Conservation (phyloP, 352 stramenopile species). For the Pythium periplocum region DNA sequence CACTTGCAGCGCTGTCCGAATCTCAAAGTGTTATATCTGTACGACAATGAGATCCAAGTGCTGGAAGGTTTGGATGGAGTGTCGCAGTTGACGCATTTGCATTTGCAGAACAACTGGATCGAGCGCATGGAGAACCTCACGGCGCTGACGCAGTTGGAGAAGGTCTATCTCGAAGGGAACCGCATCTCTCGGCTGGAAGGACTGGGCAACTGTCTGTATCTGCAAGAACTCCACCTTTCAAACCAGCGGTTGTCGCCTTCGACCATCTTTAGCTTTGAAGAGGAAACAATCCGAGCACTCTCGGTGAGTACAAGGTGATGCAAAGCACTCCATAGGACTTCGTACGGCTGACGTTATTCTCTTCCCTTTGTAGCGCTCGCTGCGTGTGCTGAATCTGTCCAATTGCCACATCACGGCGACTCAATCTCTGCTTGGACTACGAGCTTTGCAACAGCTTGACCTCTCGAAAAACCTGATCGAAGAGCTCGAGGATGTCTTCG, state of each 20-base stretch:
- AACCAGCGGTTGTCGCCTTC: slow-evolving; percentile 39
- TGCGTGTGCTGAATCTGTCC: slow-evolving; percentile 57
- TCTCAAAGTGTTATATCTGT: slow-evolving; percentile 72
- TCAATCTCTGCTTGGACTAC: slow-evolving; percentile 24
- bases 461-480: slow-evolving; percentile 57
- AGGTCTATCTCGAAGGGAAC: slow-evolving; percentile 72
- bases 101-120: slow-evolving; percentile 70
- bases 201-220: slow-evolving; percentile 23
- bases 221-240: slow-evolving; percentile 66
- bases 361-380: slow-evolving; percentile 24
- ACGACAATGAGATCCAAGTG: slow-evolving; percentile 59
- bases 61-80: slow-evolving; percentile 50
- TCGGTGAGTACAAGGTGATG: slow-evolving; percentile 19
- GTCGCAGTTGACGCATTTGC: slow-evolving; percentile 56
- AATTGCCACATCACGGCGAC: slow-evolving; percentile 41
- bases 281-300: slow-evolving; percentile 30
- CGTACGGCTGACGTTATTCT: not conserved
- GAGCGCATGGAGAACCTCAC: slow-evolving; percentile 45
- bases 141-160: slow-evolving; percentile 39
- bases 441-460: slow-evolving; percentile 50
- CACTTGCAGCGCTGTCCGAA: slow-evolving; percentile 59
- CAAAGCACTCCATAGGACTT: not conserved
- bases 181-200: slow-evolving; percentile 53
- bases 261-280: slow-evolving; percentile 40
- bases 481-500: slow-evolving; percentile 68